Base-by-base conservation (phyloP, 768 basidiomycete genomes). In the Tylopilus felleus region DNA sequence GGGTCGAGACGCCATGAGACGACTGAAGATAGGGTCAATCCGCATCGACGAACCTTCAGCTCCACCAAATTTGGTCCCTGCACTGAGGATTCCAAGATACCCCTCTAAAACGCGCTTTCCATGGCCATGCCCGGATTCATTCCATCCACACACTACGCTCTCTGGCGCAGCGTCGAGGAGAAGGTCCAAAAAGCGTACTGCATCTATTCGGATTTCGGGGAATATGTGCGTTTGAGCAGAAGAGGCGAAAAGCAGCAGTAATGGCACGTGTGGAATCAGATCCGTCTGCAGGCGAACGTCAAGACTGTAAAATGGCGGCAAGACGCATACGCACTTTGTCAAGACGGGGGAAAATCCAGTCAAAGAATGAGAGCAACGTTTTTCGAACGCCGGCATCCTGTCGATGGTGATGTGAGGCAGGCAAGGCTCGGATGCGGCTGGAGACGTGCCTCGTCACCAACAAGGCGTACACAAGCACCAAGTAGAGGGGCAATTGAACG, bases 161-260 rank as follows among this genome's bases (percentile, higher is more conserved):
- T 77, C 76, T 10, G 94, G 93, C 5, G 88, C 81, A 54, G 75
- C 64, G 35, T 86, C 83, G 4, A 97, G 76, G 38, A 93, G 77
- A 22, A 95, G 66, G 61, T 89, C 80, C 40, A 98, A 71, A 60
- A 93, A 83, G 13, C 86, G 84, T 50, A 96, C 77, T 4, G 93
- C 91, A 65, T 98, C 95, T 36, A 98, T 80, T 16, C 93, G 82
- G 55, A 98, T 93, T 69, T 96, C 93, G 21, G 94, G 94, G 68
- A 94, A 97, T 44, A 98, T 96, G 62, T 95, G 90, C 0, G 92
- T 94, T 68, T 95, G 88, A 0, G 93, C 92, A 10, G 94, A 96
- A 7, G 90, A 86, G 0, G 85, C 84, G 67, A 94, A 96, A 16
- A 98, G 81, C 22, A 98, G 75, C 6, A 98, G 75, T 0, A 85